phyloP scores from a whole-genome alignment of 345 rosid genomes.

The Sisymbrium irio region DNA sequence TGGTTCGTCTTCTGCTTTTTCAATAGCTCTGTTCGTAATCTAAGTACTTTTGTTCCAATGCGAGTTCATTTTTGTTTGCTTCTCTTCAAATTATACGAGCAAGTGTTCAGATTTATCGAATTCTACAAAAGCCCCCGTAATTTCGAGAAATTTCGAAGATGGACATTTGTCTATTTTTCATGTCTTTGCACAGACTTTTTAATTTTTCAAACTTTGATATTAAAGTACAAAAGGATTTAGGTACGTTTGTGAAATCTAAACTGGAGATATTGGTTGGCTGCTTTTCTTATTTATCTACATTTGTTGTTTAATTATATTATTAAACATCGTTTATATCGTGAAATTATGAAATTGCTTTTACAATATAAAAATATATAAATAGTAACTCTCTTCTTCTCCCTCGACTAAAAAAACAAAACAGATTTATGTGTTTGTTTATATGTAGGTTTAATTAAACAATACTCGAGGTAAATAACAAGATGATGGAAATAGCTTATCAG shows the following conservation, averaged over 20 bases:
- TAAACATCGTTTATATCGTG: not conserved
- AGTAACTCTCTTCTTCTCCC: not conserved
- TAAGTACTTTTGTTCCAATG: not conserved
- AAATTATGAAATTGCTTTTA: not conserved
- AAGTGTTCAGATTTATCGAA: not conserved
- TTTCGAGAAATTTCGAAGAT: not conserved
- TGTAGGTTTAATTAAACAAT: not conserved
- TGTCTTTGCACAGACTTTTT: no score
- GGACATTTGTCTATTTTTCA: no score
- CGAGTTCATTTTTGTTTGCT: not conserved
- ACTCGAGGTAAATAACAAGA: not conserved
- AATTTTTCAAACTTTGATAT: not conserved
- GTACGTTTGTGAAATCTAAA: not conserved
- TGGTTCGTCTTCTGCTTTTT: not conserved
- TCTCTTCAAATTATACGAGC: not conserved
- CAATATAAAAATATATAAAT: not conserved
- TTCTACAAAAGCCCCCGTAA: not conserved
- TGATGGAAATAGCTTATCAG: slow-evolving; percentile 64
- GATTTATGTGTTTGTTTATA: not conserved
- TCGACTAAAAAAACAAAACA: not conserved
- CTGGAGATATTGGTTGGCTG: not conserved
- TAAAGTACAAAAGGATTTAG: not conserved
- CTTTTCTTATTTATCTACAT: not conserved
- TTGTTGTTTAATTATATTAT: not conserved
- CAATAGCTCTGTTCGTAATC: not conserved